Base-by-base conservation (phyloP, 371 early-diverging fungal species). In the Mortierella sp. region DNA sequence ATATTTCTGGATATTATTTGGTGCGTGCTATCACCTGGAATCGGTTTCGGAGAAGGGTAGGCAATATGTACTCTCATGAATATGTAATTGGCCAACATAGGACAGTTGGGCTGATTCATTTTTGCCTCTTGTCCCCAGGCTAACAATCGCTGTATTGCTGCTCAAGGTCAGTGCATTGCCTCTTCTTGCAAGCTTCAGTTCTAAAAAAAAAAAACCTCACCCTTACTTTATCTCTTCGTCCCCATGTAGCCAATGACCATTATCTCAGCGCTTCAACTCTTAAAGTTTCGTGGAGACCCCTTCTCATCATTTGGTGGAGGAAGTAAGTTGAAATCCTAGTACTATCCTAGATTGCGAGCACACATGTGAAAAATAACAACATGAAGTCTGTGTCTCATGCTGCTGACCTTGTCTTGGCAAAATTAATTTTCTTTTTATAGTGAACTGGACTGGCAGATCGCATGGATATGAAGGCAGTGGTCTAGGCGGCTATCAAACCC, bases 231-330 rank as follows among this genome's bases (percentile, higher is more conserved):
- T n/a, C 33, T 53, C 22, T 41, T 43, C 61, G 22, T 11, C 38
- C 19, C 21, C 15, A 41, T 41, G 24, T 68, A 81, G 82, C 82
- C 82, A 36, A 53, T 81, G 63, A 81, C 76, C 40, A 69, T 81
- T 41, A 76, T 81, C 63, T 81, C 82, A 9, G 66, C 76, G 7
- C 64, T 81, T n/a, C 82, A 81, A 43, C 73, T 81, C 7, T 60
- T 81, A 36, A 81, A 81, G 52, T 72, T 68, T 38, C 82, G 82
- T 48, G 76, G 82, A 21, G 82, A 81, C 21, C 82, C 82, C 0
- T 81, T 81, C 50, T 69, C 76, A 15, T 43, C 69, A 33, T 70
- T 76, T 63, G 73, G 75, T 8, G 75, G 64, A 45, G 75, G 72
- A 58, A 63, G 72, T 70, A 74, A 63, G 72, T 50, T 50, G n/a